phyloP scores from a whole-genome alignment of 768 basidiomycete genomes.

The Auricularia cornea region DNA sequence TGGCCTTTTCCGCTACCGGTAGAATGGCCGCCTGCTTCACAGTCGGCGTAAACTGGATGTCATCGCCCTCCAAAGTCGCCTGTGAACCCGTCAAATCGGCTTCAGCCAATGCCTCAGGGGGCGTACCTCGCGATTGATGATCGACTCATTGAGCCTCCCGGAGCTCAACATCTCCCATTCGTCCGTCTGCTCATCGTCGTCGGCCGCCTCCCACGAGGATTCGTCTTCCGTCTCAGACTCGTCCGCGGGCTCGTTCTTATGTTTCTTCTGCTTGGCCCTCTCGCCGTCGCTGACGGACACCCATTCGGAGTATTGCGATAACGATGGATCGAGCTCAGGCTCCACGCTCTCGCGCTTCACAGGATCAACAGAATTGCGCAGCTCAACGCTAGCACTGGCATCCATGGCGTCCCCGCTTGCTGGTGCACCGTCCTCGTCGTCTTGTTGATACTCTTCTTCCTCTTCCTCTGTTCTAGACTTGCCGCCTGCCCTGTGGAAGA shows the following conservation, averaged over 20 bases:
- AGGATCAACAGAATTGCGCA: neutral
- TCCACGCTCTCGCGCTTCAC: slow-evolving; percentile 15
- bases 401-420: slow-evolving; percentile 4
- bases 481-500: slow-evolving; percentile 43
- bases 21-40: no score
- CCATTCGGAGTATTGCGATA: slow-evolving; percentile 30
- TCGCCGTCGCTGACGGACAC: slow-evolving; percentile 30
- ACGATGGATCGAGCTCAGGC: slow-evolving; percentile 35
- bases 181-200: slow-evolving; percentile 42
- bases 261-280: slow-evolving; percentile 17
- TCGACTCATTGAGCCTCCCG: neutral
- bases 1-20: neutral
- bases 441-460: slow-evolving; percentile 12
- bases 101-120: neutral
- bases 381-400: no score
- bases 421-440: slow-evolving; percentile 8
- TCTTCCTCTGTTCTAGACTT: slow-evolving; percentile 16
- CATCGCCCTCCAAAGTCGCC: neutral
- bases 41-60: neutral
- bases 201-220: slow-evolving; percentile 35
- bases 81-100: neutral
- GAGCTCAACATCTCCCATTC: slow-evolving; percentile 9
- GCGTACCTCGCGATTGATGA: neutral
- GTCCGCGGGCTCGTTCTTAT: slow-evolving; percentile 29
- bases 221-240: slow-evolving; percentile 60